These are phyloP conservation scores for Pyrenophora seminiperda DNA, from an alignment of 2,329 filamentous ascomycete genomes.

Conservation along the genomic window DNA sequence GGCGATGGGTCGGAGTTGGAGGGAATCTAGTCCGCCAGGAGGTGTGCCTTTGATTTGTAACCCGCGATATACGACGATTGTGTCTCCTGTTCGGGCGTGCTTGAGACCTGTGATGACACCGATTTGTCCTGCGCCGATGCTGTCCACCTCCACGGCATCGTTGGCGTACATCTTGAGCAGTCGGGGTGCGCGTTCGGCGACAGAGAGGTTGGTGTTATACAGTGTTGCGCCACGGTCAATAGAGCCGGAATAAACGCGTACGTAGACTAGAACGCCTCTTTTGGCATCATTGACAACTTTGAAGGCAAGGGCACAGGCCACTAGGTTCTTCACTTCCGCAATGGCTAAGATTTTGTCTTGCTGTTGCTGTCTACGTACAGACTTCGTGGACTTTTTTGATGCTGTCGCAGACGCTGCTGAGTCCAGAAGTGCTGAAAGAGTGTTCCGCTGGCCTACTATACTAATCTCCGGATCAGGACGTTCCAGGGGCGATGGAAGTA, in stretches of 20 bases:
- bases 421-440: slow-evolving; percentile 55
- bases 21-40: slow-evolving; percentile 68
- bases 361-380: slow-evolving; percentile 20
- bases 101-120: slow-evolving; percentile 92
- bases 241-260: slow-evolving; percentile 86
- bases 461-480: slow-evolving; percentile 79
- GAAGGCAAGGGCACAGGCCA: slow-evolving; percentile 75
- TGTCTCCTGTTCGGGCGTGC: slow-evolving; percentile 90
- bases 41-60: slow-evolving; percentile 66
- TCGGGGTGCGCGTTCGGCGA: slow-evolving; percentile 78
- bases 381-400: slow-evolving; percentile 12
- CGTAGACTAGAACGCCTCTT: slow-evolving; percentile 86
- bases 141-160: slow-evolving; percentile 81
- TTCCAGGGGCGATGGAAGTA: slow-evolving; percentile 82
- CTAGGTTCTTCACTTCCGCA: slow-evolving; percentile 63
- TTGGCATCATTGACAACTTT: slow-evolving; percentile 91
- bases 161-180: slow-evolving; percentile 89
- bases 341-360: slow-evolving; percentile 17
- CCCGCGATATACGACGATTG: slow-evolving; percentile 74
- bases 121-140: slow-evolving; percentile 85
- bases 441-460: slow-evolving; percentile 63
- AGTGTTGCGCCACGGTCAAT: slow-evolving; percentile 74
- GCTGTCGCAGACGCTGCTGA: slow-evolving; percentile 41
- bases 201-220: slow-evolving; percentile 84
- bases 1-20: slow-evolving; percentile 85